Base-by-base conservation (phyloP, 495 filamentous ascomycete species). In the Trichocladium antarcticum region DNA sequence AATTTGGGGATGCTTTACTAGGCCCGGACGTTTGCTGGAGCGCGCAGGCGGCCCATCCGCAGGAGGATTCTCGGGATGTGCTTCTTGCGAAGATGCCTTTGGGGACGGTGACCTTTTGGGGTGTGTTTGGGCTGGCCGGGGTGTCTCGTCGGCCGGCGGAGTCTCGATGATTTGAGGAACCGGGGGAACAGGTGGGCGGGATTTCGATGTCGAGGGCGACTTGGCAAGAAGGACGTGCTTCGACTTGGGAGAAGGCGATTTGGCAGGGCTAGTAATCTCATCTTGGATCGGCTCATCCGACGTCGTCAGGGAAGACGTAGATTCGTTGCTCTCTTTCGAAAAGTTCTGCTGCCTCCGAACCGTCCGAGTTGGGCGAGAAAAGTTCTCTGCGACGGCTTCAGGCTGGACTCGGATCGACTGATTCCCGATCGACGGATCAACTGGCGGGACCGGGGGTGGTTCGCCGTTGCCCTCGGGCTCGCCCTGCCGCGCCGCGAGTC, bases 151-250 rank as follows among this genome's bases (percentile, higher is more conserved):
- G 41, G 70, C 69, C 9, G 64, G 57, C 4, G 83, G 81, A 1
- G 82, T 83, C 65, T 88, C 84, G 43, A 86, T 59, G 50, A 88
- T 87, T 37, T 74, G 71, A 21, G 85, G 82, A 6, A 84, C 74
- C 12, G 74, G 68, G 4, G 68, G 47, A 16, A 27, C 15, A 12
- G 51, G 34, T 19, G 41, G 21, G 56, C 51, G 47, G 27, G 58
- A 39, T 17, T 53, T 37, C 21, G 57, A 37, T 4, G 46, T 49
- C 6, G 64, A 64, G 6, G 58, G 50, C 11, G 52, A 50, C 36
- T 59, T 59, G 22, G 53, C 45, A 37, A 62, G 62, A 8, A 64
- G 40, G 5, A 46, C 44, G 21, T 56, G 34, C 6, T 20, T 36
- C 17, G 44, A 51, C 32, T 54, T 50, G 14, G 60, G 51, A 16